Evolutionary conservation across 2,329 filamentous ascomycete genomes (phyloP).

Genomic region (Cordyceps militaris): DNA sequence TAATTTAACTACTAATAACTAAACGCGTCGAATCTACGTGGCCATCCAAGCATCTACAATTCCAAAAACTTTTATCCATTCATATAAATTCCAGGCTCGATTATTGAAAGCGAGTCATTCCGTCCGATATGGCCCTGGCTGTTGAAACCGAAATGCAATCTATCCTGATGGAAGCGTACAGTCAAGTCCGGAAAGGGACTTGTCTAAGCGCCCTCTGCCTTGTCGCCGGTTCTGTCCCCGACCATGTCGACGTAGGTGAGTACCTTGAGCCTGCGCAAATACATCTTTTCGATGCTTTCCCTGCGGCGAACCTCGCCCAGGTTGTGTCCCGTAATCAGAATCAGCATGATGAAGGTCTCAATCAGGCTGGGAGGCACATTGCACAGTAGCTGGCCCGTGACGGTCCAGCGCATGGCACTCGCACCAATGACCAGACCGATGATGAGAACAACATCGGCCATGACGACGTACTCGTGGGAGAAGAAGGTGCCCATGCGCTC

Average conservation of each 20-base stretch:
- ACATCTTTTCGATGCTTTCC: constrained; percentile 28
- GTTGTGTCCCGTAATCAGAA: constrained; percentile 21
- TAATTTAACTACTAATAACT: no score
- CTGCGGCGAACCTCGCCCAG: constrained; percentile 17
- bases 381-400: constrained; percentile 20
- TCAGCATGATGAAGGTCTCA: constrained; percentile 22
- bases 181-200: no score
- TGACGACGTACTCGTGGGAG: constrained; percentile 18
- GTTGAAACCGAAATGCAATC: neutral
- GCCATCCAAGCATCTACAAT: no score
- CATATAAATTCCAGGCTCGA: no score
- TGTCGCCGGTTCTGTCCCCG: constrained; percentile 16
- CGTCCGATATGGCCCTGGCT: no score
- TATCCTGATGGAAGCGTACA: neutral
- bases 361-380: constrained; percentile 20
- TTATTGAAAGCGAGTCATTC: no score
- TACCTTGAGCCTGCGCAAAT: constrained; percentile 30
- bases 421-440: constrained; percentile 18
- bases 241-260: constrained; percentile 31
- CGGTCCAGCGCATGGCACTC: constrained; percentile 20
- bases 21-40: no score
- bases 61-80: no score
- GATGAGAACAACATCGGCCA: constrained; percentile 16
- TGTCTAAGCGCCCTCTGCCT: neutral
- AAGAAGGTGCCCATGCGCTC: constrained; percentile 17